Conservation (phyloP, 352 stramenopile species). For the Albugo laibachii region DNA sequence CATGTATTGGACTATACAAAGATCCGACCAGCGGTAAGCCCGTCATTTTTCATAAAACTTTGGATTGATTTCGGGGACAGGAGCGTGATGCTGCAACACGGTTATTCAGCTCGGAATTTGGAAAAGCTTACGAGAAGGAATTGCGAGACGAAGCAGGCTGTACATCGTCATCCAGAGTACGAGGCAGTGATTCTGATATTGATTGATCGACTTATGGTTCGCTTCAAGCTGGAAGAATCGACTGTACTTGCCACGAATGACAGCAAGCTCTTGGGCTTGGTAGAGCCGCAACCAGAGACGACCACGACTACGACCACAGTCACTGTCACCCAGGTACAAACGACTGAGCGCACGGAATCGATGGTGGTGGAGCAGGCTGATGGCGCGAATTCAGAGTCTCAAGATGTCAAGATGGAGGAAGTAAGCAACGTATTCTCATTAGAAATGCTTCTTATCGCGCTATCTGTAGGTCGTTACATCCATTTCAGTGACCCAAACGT, state of each 20-base stretch:
- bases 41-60: background rate
- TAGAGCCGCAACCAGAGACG: background rate
- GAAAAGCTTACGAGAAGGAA: constrained; percentile 40
- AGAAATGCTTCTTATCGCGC: too few species aligned
- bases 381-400: too few species aligned
- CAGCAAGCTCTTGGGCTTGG: too few species aligned
- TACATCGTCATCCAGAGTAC: too few species aligned
- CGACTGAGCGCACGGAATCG: background rate
- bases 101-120: constrained; percentile 57
- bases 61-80: constrained; percentile 12
- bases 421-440: too few species aligned
- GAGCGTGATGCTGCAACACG: constrained; percentile 52
- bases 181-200: too few species aligned
- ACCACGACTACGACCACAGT: constrained; percentile 1
- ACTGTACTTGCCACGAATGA: too few species aligned
- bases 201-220: too few species aligned
- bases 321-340: background rate
- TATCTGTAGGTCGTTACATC: background rate
- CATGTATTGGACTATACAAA: constrained; percentile 75
- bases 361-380: too few species aligned
- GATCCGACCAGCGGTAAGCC: constrained; percentile 35
- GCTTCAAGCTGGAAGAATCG: too few species aligned
- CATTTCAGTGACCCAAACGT: background rate
- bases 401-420: too few species aligned
- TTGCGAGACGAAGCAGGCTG: constrained; percentile 5